Conservation (phyloP, 257 asterid genomes). For the Apocynum venetum region DNA sequence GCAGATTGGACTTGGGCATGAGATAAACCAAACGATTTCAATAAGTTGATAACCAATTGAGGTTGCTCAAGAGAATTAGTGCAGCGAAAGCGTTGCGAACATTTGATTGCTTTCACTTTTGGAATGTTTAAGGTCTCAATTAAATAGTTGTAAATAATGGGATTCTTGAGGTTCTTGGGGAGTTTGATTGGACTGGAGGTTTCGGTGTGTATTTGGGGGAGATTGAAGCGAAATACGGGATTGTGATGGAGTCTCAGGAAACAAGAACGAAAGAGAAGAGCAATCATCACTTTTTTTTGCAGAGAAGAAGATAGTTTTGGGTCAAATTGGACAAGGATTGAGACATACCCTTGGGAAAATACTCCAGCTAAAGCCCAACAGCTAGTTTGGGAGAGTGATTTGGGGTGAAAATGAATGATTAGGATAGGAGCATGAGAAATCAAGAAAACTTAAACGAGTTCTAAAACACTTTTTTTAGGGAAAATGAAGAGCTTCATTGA, state of each 20-base stretch:
- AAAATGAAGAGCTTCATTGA: too few species aligned
- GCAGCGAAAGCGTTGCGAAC: background rate
- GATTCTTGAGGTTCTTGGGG: background rate
- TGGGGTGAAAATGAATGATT: too few species aligned
- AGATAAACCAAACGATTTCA: slow-evolving; percentile 4
- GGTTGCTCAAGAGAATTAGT: background rate
- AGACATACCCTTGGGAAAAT: too few species aligned
- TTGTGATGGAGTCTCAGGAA: background rate
- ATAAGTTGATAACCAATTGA: background rate
- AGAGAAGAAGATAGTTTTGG: background rate
- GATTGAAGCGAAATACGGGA: background rate
- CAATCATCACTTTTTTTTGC: background rate
- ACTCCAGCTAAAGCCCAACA: too few species aligned
- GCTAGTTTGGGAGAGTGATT: too few species aligned
- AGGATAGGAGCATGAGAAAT: too few species aligned
- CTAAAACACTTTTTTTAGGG: too few species aligned
- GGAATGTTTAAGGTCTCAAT: background rate
- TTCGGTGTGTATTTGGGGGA: background rate
- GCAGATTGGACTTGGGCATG: slow-evolving; percentile 3
- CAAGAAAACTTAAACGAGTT: too few species aligned
- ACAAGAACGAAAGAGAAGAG: background rate
- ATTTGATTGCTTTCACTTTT: background rate
- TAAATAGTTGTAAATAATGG: background rate
- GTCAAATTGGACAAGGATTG: background rate
- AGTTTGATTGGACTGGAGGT: background rate